Evolutionary conservation across 306 rosid species (phyloP).

Genomic region (Morella rubra): DNA sequence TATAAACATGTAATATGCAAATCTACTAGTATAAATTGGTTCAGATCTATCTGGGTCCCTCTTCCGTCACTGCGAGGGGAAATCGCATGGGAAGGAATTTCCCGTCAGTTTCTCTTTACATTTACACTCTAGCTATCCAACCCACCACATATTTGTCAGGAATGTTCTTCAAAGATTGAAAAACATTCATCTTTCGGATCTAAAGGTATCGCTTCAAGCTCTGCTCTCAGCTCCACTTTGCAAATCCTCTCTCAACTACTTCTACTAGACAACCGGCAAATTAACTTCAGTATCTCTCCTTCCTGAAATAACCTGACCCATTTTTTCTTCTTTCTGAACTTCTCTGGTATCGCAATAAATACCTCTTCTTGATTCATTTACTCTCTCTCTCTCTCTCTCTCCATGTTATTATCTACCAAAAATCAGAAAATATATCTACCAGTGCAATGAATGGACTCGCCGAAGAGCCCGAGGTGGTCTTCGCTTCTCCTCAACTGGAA

Average conservation of each 20-base stretch:
- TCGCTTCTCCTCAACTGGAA: conserved; percentile 53
- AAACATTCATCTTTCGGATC: conserved; percentile 8
- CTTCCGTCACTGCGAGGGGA: neutral
- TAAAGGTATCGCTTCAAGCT: neutral
- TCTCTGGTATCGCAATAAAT: neutral
- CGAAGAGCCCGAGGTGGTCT: conserved; percentile 39
- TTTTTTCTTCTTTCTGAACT: neutral
- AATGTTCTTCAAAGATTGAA: neutral
- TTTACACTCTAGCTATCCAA: neutral
- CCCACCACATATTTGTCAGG: conserved; percentile 1
- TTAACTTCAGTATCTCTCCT: neutral
- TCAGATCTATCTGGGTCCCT: neutral
- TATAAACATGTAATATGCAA: neutral
- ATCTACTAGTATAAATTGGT: neutral
- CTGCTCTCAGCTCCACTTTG: conserved; percentile 12
- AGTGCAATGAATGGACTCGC: conserved; percentile 47
- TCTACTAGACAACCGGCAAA: conserved; percentile 8
- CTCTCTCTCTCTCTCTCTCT: neutral
- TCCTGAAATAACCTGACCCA: neutral
- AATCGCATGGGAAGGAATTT: neutral
- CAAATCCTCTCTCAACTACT: conserved; percentile 15
- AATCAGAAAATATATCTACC: conserved; percentile 37
- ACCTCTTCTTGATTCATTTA: neutral
- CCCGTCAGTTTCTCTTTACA: neutral
- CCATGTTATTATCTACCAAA: neutral